Conservation (phyloP, 179 eudicot species). For the Silene noctiflora region DNA sequence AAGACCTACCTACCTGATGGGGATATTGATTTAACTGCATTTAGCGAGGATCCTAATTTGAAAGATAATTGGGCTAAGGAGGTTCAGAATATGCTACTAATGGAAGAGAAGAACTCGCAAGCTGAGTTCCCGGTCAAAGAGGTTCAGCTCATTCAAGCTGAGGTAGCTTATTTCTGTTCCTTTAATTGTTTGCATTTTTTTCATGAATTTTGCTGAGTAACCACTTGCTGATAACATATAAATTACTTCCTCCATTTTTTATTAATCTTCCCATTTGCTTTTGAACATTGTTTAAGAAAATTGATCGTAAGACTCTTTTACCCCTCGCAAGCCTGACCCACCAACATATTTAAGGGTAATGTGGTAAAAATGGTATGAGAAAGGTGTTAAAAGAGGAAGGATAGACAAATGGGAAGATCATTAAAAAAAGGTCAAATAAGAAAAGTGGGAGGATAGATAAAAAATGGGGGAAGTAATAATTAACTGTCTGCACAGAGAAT, state of each 20-base stretch:
- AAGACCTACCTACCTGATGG: constrained; percentile 97
- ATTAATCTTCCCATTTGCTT: too few species aligned
- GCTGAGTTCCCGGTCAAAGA: constrained; percentile 91
- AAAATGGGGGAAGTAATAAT: background rate
- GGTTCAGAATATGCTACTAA: constrained; percentile 71
- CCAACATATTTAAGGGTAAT: too few species aligned
- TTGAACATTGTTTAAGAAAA: too few species aligned
- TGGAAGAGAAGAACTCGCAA: constrained; percentile 72
- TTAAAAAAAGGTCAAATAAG: too few species aligned
- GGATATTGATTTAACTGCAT: constrained; percentile 83
- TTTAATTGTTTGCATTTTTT: background rate
- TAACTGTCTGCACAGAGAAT: background rate
- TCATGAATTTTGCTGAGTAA: background rate
- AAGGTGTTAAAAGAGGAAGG: too few species aligned
- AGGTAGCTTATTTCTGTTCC: constrained; percentile 42
- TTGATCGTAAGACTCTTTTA: too few species aligned
- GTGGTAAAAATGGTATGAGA: too few species aligned
- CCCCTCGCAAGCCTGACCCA: too few species aligned
- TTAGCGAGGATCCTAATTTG: constrained; percentile 50
- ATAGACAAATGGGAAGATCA: too few species aligned
- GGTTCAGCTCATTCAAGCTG: constrained; percentile 96
- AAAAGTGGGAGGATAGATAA: too few species aligned
- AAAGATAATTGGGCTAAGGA: constrained; percentile 79
- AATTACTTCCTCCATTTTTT: too few species aligned
- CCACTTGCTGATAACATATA: too few species aligned